Percentiles rank a stretch among this genome's conserved stretches.
These are phyloP conservation scores for Lactarius hatsudake DNA, from an alignment of 768 basidiomycete species.

Conservation along the genomic window DNA sequence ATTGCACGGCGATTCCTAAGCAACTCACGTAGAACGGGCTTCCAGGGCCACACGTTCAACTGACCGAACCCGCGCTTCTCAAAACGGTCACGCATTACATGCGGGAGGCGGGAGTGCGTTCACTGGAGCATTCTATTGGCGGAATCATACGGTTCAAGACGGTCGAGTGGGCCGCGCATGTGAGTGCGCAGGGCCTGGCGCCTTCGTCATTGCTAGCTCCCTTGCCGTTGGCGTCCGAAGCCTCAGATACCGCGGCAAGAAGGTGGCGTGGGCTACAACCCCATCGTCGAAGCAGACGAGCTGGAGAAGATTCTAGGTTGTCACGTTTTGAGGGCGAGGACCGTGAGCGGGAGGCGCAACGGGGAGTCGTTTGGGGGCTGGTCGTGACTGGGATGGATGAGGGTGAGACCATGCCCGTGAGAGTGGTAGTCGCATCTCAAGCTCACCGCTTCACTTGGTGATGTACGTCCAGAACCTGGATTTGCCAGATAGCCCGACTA, in stretches of 20 bases:
- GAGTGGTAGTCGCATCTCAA: conserved; percentile 68
- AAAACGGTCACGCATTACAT: conserved; percentile 80
- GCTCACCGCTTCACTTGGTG: conserved; percentile 82
- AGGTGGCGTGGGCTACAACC: conserved; percentile 43
- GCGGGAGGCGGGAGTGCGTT: conserved; percentile 90
- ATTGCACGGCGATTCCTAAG: conserved; percentile 89
- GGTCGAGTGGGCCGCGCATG: conserved; percentile 80
- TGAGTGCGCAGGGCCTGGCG: conserved; percentile 39
- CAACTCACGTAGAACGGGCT: conserved; percentile 81
- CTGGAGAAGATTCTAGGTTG: conserved; percentile 80
- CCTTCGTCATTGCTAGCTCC: conserved; percentile 20
- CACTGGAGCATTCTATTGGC: conserved; percentile 82
- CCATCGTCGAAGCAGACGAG: conserved; percentile 61
- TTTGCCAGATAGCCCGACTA: too few species aligned
- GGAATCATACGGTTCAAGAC: conserved; percentile 87
- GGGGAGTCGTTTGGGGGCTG: conserved; percentile 80
- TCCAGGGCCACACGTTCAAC: conserved; percentile 51
- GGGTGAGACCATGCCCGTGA: conserved; percentile 81
- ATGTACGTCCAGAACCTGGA: conserved; percentile 41
- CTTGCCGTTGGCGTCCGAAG: not conserved
- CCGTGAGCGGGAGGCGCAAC: conserved; percentile 64
- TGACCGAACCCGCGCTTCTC: conserved; percentile 69
- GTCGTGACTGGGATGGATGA: conserved; percentile 91
- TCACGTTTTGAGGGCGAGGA: conserved; percentile 80
- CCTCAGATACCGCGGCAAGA: not conserved